phyloP scores from a whole-genome alignment of 23 red algal genomes.

The Gracilaria gracilis region DNA sequence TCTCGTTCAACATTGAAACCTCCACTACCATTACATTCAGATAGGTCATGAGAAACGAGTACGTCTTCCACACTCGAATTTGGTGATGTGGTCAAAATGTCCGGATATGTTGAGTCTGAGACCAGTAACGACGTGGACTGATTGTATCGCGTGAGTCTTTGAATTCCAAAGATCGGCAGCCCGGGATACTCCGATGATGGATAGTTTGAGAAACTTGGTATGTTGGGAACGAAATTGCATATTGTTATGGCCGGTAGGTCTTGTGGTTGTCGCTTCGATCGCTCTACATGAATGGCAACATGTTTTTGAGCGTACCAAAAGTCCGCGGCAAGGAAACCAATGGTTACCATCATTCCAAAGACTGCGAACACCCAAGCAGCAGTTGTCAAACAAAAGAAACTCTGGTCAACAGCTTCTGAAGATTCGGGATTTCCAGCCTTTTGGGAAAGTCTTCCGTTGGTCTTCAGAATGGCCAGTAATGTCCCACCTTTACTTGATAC shows the following conservation, averaged over 20 bases:
- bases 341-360: conserved; percentile 72
- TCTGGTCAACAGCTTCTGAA: conserved; percentile 8
- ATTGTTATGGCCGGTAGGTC: conserved; percentile 61
- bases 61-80: conserved; percentile 37
- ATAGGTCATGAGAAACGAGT: conserved; percentile 17
- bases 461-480: conserved; percentile 25
- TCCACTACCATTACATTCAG: neutral
- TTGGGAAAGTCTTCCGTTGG: conserved; percentile 30
- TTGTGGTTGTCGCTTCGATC: conserved; percentile 25
- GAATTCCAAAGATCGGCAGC: conserved; percentile 57
- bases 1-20: conserved; percentile 65
- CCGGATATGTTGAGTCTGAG: conserved; percentile 7
- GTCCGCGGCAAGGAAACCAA: conserved; percentile 59
- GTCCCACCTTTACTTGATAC: conserved; percentile 46
- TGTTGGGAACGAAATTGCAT: conserved; percentile 32
- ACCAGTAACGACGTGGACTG: neutral
- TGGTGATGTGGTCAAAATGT: neutral
- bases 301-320: conserved; percentile 58
- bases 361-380: conserved; percentile 56
- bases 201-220: conserved; percentile 49
- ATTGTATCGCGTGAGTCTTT: conserved; percentile 28
- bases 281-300: conserved; percentile 61
- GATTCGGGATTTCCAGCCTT: conserved; percentile 4
- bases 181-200: conserved; percentile 53
- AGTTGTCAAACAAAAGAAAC: conserved; percentile 59